Conservation (phyloP, 2,329 filamentous ascomycete species). For the Alternaria ventricosa region DNA sequence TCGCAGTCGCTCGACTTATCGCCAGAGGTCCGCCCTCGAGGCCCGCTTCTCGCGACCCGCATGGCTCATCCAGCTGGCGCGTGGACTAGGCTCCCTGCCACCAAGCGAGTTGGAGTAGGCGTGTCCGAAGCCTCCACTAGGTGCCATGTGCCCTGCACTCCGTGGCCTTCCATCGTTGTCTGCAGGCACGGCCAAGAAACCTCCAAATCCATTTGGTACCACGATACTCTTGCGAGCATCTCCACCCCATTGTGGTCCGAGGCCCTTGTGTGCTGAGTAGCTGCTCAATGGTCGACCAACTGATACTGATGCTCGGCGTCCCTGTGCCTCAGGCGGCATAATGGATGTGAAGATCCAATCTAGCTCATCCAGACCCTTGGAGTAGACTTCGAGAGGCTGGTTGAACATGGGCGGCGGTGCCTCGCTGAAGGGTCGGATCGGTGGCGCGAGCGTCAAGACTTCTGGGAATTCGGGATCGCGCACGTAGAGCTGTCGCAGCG, state of each 20-base stretch:
- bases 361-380: conserved; percentile 70
- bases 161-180: conserved; percentile 41
- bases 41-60: conserved; percentile 42
- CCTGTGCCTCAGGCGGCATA: conserved; percentile 56
- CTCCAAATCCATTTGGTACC: conserved; percentile 72
- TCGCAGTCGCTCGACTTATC: conserved; percentile 20
- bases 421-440: conserved; percentile 61
- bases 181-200: conserved; percentile 68
- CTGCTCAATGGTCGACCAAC: conserved; percentile 54
- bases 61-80: conserved; percentile 44
- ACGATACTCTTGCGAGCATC: conserved; percentile 66
- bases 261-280: conserved; percentile 54
- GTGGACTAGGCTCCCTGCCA: conserved; percentile 24
- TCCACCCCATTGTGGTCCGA: conserved; percentile 65
- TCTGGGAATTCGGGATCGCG: conserved; percentile 85
- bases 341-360: conserved; percentile 73
- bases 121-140: conserved; percentile 33
- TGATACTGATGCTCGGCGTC: conserved; percentile 48
- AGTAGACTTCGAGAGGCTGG: conserved; percentile 68
- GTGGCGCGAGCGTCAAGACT: conserved; percentile 74
- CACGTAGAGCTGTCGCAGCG: conserved; percentile 79
- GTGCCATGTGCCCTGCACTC: conserved; percentile 39
- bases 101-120: conserved; percentile 35
- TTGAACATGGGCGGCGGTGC: conserved; percentile 53
- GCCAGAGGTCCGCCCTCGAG: conserved; percentile 46